Evolutionary conservation across 192 early-diverging fungal species (phyloP).

Genomic region (Spinellus fusiger): DNA sequence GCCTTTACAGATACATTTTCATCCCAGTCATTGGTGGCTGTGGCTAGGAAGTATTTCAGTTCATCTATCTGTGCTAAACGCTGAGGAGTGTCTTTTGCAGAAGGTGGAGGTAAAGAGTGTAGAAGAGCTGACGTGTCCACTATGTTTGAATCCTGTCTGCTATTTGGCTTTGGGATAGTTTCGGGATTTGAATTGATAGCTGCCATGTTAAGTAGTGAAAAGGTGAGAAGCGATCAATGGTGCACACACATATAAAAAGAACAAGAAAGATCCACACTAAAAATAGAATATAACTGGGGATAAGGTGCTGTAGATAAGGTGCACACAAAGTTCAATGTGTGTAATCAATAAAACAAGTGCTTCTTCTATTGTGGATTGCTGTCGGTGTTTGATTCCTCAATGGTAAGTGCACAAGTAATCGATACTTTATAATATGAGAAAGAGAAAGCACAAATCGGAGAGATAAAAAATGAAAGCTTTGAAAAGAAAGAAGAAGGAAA

Average conservation of each 20-base stretch:
- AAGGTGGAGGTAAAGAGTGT: constrained; percentile 12
- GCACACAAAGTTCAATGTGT: too few species aligned
- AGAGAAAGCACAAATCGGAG: neutral
- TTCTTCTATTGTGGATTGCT: too few species aligned
- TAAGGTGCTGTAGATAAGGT: too few species aligned
- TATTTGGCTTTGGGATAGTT: neutral
- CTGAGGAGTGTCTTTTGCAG: constrained; percentile 9
- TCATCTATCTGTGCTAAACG: constrained; percentile 38
- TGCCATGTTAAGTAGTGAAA: neutral
- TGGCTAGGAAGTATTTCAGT: constrained; percentile 53
- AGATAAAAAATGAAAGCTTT: neutral
- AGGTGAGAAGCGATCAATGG: too few species aligned
- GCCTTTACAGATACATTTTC: constrained; percentile 44
- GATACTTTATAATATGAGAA: neutral
- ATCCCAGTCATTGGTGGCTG: constrained; percentile 63
- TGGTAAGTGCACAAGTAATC: neutral
- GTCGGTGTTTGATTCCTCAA: too few species aligned
- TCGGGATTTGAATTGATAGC: neutral
- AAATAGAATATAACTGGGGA: too few species aligned
- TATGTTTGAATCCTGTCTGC: neutral
- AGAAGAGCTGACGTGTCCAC: neutral
- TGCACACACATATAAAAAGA: too few species aligned
- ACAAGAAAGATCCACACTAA: too few species aligned
- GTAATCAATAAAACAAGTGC: too few species aligned
- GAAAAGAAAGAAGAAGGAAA: neutral